Evolutionary conservation across 2,329 filamentous ascomycete genomes (phyloP), one percentile per base, ranked within the genome.

Genomic region (Camillea tinctor): DNA sequence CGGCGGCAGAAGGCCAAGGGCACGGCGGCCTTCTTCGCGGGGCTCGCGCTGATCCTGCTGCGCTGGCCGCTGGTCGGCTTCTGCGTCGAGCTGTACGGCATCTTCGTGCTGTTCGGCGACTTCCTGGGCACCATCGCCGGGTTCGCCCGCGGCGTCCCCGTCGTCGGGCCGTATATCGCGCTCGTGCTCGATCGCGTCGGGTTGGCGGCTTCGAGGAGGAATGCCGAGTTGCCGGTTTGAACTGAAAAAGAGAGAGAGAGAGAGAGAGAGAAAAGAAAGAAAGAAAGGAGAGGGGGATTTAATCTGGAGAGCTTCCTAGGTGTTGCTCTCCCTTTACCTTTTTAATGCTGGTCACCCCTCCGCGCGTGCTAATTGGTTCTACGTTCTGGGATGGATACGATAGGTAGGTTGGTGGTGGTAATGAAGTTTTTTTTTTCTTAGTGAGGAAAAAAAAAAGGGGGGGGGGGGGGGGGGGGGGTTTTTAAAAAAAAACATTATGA

Each of bases 11-110:
- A 99, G 77, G 86, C 92, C 71, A 93, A 93, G 73, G 95, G 95
- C 65, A 97, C 92, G 0, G 88, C 88, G 4, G 93, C 93, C 17
- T 99, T 99, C 79, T 88, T 91, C 69, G 80, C 81, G 3, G 95
- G 95, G 15, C 89, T 99, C 48, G 71, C 88, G 9, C 84, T 99
- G 19, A 99, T 99, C 68, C 80, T 99, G 48, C 75, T 97, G 71
- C 86, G 90, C 62, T 99, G 95, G 93, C 91, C 95, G 0, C 83
- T 99, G 58, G 85, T 95, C 64, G 95, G 95, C 24, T 99, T 99
- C 78, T 71, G 90, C 60, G 85, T 98, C 68, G 95, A 99, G 77
- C 77, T 94, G 3, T 98, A 98, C 77, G 95, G 95, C 26, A 94
- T 99, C 66, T 84, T 96, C 67, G 85, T 97, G 55, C 80, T 99